These are phyloP conservation scores for Fusarium austroafricanum DNA, from an alignment of 2,329 filamentous ascomycete genomes.

Conservation along the genomic window DNA sequence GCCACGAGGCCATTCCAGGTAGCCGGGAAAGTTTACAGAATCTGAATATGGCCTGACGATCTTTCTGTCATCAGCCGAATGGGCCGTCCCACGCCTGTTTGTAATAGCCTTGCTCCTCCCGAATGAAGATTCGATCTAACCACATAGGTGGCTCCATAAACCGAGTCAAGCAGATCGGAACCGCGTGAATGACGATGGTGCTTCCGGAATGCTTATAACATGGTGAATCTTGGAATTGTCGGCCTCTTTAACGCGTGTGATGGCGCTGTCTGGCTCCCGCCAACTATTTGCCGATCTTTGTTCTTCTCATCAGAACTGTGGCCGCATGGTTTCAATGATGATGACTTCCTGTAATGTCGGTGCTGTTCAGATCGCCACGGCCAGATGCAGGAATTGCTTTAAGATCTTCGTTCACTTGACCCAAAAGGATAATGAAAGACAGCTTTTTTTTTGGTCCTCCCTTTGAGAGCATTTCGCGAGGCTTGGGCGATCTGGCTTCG, in stretches of 20 bases:
- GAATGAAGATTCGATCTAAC: constrained; percentile 19
- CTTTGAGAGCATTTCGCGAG: constrained; percentile 13
- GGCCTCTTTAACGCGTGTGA: constrained; percentile 4
- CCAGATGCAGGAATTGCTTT: constrained; percentile 5
- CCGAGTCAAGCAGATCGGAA: constrained; percentile 31
- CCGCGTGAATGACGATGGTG: constrained; percentile 23
- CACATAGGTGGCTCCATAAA: constrained; percentile 17
- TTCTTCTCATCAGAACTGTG: constrained; percentile 23
- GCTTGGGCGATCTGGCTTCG: constrained; percentile 19
- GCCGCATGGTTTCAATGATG: constrained; percentile 29
- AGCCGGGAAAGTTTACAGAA: constrained; percentile 25
- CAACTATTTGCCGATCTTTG: background rate
- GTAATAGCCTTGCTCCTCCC: constrained; percentile 31
- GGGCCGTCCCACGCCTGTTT: constrained; percentile 21
- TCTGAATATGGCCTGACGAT: constrained; percentile 28
- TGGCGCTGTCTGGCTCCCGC: constrained; percentile 11
- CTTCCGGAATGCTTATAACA: constrained; percentile 11
- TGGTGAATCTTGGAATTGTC: constrained; percentile 10
- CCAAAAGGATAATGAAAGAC: background rate
- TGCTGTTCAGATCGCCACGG: constrained; percentile 3
- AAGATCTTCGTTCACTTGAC: constrained; percentile 6
- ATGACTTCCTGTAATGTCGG: constrained; percentile 17
- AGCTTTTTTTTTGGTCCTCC: background rate
- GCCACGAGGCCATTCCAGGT: constrained; percentile 37
- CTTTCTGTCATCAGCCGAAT: constrained; percentile 7